Conservation (phyloP, 371 early-diverging fungal species). For the Mortierella sp. region DNA sequence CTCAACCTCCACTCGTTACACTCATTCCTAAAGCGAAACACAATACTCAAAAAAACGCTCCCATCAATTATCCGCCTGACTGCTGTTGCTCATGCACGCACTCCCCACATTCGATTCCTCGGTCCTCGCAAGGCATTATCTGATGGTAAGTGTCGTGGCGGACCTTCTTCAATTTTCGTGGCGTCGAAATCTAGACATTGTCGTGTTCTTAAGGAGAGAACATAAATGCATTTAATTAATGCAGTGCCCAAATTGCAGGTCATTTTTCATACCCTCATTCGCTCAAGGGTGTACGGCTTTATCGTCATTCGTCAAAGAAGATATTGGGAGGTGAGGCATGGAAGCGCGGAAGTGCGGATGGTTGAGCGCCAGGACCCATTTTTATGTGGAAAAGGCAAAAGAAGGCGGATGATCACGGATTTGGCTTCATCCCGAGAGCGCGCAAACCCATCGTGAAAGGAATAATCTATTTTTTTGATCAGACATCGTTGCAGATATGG, state of each 20-base stretch:
- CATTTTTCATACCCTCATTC: too few species aligned
- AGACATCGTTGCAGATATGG: background rate
- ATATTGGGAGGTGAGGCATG: background rate
- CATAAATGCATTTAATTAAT: too few species aligned
- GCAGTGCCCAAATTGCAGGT: too few species aligned
- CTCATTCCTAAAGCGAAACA: too few species aligned
- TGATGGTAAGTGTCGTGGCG: constrained; percentile 26
- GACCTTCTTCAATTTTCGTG: background rate
- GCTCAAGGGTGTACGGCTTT: background rate
- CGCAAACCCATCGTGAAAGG: background rate
- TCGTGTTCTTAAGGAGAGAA: too few species aligned
- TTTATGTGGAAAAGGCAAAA: too few species aligned
- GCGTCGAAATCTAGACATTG: background rate
- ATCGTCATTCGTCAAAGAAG: background rate
- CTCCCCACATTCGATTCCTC: constrained; percentile 66
- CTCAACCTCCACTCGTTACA: background rate
- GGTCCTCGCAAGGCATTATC: constrained; percentile 61
- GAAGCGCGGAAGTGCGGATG: background rate
- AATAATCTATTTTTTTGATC: background rate
- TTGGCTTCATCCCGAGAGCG: too few species aligned
- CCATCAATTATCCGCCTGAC: constrained; percentile 42
- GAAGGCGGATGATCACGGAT: too few species aligned
- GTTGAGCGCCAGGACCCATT: too few species aligned
- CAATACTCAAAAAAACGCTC: constrained; percentile 21
- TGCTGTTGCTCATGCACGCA: constrained; percentile 56